These are phyloP conservation scores for Camptophora hylomeconis DNA, from an alignment of 2,329 filamentous ascomycete genomes.

Conservation along the genomic window DNA sequence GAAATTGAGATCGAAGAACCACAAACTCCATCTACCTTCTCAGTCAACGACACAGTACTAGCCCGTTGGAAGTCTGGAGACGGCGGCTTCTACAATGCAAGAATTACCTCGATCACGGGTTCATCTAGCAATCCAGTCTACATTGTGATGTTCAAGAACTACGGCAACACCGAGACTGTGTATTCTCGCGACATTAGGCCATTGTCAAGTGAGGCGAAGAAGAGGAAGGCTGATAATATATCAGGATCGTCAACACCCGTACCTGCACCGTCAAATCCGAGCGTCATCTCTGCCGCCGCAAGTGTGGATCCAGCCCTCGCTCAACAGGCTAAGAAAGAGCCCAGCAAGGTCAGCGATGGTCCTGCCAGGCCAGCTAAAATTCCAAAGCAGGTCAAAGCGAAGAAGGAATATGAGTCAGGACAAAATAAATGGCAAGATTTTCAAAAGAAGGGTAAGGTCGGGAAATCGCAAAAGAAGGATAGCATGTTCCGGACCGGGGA, in stretches of 20 bases:
- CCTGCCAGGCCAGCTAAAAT: conserved; percentile 51
- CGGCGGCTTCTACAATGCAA: conserved; percentile 78
- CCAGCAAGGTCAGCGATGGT: conserved; percentile 49
- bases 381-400: conserved; percentile 70
- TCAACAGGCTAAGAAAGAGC: conserved; percentile 50
- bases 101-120: conserved; percentile 87
- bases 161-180: conserved; percentile 66
- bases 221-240: conserved; percentile 75
- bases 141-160: conserved; percentile 88
- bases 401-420: conserved; percentile 76
- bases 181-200: conserved; percentile 74
- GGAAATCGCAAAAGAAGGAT: conserved; percentile 65
- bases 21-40: conserved; percentile 44
- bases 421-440: conserved; percentile 96
- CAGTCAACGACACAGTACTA: conserved; percentile 79
- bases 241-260: conserved; percentile 37
- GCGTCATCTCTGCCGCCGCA: conserved; percentile 53
- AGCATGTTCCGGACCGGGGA: conserved; percentile 96
- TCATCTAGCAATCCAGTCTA: conserved; percentile 86
- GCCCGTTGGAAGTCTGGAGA: conserved; percentile 88
- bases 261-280: conserved; percentile 31
- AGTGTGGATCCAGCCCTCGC: conserved; percentile 54
- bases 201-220: conserved; percentile 54
- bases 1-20: conserved; percentile 35
- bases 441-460: conserved; percentile 53